A percentile compares a stretch with the other conserved stretches of the same genome.
phyloP scores from a whole-genome alignment of 805 yeast genomes.

The Pichia cabralensis region DNA sequence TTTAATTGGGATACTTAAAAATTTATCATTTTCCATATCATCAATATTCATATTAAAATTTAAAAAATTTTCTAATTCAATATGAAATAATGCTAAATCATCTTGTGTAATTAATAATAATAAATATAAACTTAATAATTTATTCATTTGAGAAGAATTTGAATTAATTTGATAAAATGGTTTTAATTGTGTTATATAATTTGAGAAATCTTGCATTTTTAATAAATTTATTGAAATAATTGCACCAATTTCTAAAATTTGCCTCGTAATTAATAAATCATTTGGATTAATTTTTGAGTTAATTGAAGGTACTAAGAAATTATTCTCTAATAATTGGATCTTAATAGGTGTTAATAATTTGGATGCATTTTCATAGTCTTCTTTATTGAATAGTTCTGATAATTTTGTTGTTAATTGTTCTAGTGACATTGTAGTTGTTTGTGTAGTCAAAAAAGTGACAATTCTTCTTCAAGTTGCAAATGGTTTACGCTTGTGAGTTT shows the following conservation, averaged over 20 bases:
- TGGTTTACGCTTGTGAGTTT: too few relatives aligned
- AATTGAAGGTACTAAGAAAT: slow-evolving; percentile 58
- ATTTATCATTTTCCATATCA: slow-evolving; percentile 57
- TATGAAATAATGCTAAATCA: slow-evolving; percentile 79
- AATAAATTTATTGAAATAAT: slow-evolving; percentile 58
- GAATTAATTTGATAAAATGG: slow-evolving; percentile 53
- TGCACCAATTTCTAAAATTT: slow-evolving; percentile 84
- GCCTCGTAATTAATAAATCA: slow-evolving; percentile 71
- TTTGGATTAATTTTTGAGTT: slow-evolving; percentile 34
- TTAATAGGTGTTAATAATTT: slow-evolving; percentile 61
- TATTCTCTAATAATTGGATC: slow-evolving; percentile 66
- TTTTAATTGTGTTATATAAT: slow-evolving; percentile 61
- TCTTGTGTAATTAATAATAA: slow-evolving; percentile 73
- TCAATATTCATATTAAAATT: slow-evolving; percentile 32
- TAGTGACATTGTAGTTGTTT: slow-evolving; percentile 41
- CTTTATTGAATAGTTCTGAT: slow-evolving; percentile 50
- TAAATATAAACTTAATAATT: slow-evolving; percentile 68
- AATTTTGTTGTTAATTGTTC: slow-evolving; percentile 63
- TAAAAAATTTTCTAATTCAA: slow-evolving; percentile 69
- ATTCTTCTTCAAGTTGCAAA: too few relatives aligned
- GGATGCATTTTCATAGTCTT: slow-evolving; percentile 53
- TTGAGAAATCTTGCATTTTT: slow-evolving; percentile 58
- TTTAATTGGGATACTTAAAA: slow-evolving; percentile 72
- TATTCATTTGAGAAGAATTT: slow-evolving; percentile 51
- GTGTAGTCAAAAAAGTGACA: too few relatives aligned